Evolutionary conservation across 805 yeast genomes (phyloP), one percentile per base, ranked within the genome.

Genomic region (Ogataea nonfermentans): DNA sequence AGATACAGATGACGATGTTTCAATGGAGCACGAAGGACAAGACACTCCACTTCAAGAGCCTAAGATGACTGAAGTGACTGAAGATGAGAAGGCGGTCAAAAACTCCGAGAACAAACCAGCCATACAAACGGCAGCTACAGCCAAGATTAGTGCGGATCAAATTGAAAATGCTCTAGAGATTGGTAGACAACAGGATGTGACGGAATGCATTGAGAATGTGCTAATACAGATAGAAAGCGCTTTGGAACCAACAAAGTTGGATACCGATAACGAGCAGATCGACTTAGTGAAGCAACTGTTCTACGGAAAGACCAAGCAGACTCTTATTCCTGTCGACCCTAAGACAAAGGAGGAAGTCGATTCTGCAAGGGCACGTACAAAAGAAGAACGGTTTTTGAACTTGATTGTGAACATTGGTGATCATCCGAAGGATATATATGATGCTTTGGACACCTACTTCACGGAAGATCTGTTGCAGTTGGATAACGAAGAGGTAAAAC

Each of bases 121-220:
- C 11, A 34, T 45, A 33, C 49, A 49, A 29, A 62, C 46, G 9
- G 59, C 60, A 4, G 57, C 57, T 57, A 52, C 57, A 14, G 62
- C 63, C 3, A 56, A 57, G 26, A 76, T 76, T 10, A 67, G 73
- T 43, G 64, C 78, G 4, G 85, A 80, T 46, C 88, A 83, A 53
- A 73, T 84, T 62, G 89, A 79, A 41, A 76, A 81, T 52, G 81
- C 93, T 0, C 68, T 82, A 37, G 90, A 86, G 55, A 70, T 81
- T 55, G 95, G 96, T 2, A 71, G 95, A 48, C 99, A 93, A 59
- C 99, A 93, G 60, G 99, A 93, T 67, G 98, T 93, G 13, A 89
- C 97, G 0, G 99, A 93, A 59, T 91, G 98, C 61, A 89, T 91
- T 55, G 95, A 90, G 40, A 93, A 93, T 59, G 97, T 93, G 6